Conservation (phyloP, 176 grass and related monocot species). For the Melocanna baccifera region DNA sequence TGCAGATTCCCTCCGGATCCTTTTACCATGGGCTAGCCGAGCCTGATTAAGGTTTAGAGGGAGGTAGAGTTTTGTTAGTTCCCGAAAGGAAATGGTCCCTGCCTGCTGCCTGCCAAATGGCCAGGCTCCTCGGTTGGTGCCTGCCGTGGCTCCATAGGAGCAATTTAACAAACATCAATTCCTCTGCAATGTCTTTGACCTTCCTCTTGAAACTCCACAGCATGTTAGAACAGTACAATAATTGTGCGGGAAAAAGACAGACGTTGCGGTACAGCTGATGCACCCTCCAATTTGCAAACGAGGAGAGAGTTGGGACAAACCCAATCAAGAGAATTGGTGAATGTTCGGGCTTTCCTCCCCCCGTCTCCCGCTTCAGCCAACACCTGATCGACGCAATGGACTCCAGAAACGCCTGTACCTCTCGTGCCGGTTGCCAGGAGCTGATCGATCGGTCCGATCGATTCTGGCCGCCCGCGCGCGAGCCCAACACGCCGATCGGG, state of each 20-base stretch:
- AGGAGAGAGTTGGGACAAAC: background rate
- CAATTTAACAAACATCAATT: background rate
- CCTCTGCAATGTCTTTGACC: background rate
- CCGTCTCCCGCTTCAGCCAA: slow-evolving; percentile 27
- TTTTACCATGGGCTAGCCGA: too few species aligned
- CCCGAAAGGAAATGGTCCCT: background rate
- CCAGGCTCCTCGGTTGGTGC: background rate
- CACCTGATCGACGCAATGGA: background rate
- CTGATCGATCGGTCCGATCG: background rate
- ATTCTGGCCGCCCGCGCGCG: background rate
- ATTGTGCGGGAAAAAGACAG: background rate
- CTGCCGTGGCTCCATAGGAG: background rate
- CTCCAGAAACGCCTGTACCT: background rate
- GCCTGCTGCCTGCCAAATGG: background rate
- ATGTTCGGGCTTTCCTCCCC: background rate
- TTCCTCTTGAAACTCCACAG: background rate
- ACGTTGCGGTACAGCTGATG: background rate
- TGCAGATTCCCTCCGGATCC: too few species aligned
- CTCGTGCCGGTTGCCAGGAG: background rate
- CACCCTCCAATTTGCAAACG: background rate
- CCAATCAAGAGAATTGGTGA: background rate
- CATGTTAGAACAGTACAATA: background rate
- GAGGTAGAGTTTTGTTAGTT: background rate
- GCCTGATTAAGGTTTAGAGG: background rate
- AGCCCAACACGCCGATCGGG: background rate